Evolutionary conservation across 148 eudicot species (phyloP), one percentile per base, ranked within the genome.

Genomic region (Rheum nobile): DNA sequence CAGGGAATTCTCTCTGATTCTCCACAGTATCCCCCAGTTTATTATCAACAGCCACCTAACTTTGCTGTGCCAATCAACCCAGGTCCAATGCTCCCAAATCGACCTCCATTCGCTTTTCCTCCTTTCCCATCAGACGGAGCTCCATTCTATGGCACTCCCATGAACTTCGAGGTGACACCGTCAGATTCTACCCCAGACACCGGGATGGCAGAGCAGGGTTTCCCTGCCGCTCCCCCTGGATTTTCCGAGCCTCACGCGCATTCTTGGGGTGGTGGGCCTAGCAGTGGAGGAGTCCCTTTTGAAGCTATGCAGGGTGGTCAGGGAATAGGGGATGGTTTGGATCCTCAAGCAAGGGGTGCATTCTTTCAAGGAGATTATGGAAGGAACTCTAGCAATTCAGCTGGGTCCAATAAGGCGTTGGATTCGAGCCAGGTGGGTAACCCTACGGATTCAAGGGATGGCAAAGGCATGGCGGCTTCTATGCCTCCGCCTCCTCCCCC

Each of bases 401-500:
- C n/a, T n/a, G n/a, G n/a, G n/a, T n/a, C 29, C 74, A 35, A 35
- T 35, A 35, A 35, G 37, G 6, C 72, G 29, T 72, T 71, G 6
- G 82, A 52, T n/a, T n/a, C n/a, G n/a, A n/a, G n/a, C n/a, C n/a
- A n/a, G n/a, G n/a, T n/a, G n/a, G n/a, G n/a, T n/a, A n/a, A n/a
- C n/a, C n/a, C n/a, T n/a, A n/a, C n/a, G n/a, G n/a, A n/a, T 59
- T 28, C 63, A 38, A 54, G 77, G 47, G 84, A 83, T 52, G 76
- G 72, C 10, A 78, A 77, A 68, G 87, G 85, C 37, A 48, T 78
- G 67, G 67, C 75, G 43, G 77, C 87, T 50, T 80, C 86, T 16
- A 91, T 82, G 79, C 82, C 86, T 26, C 96, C 92, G 10, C 89
- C 87, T 11, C 88, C 85, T 28, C 97, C 94, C 35, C 92, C 85